These are phyloP conservation scores for Puya raimondii DNA, from an alignment of 176 grass and related monocot species.

Conservation along the genomic window DNA sequence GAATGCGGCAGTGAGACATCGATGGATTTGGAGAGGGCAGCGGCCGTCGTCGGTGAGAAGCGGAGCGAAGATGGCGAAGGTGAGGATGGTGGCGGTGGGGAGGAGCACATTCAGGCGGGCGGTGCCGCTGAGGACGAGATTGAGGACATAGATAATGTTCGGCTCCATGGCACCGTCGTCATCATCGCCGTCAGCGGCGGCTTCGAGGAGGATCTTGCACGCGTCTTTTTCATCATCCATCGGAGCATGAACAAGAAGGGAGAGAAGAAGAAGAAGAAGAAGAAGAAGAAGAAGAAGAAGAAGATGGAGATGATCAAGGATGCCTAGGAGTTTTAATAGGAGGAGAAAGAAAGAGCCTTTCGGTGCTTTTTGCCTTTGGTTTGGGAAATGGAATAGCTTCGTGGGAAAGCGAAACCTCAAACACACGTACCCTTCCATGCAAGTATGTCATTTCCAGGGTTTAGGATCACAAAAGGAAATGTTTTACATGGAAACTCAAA, in stretches of 20 bases:
- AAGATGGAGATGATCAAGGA: not conserved
- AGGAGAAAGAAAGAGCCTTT: slow-evolving; percentile 23
- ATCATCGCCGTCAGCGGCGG: slow-evolving; percentile 5
- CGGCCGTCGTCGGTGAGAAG: slow-evolving; percentile 72
- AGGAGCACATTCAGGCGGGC: slow-evolving; percentile 85
- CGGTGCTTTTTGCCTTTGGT: slow-evolving; percentile 7
- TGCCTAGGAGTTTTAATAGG: not conserved
- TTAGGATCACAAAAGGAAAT: too few species aligned
- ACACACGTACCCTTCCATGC: too few species aligned
- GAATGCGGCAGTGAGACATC: slow-evolving; percentile 35
- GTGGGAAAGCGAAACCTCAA: not conserved
- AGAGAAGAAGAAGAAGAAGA: not conserved
- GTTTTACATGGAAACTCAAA: too few species aligned
- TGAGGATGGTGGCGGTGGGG: slow-evolving; percentile 79
- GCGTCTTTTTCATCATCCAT: slow-evolving; percentile 44
- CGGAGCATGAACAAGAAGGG: not conserved
- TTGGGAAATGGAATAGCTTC: slow-evolving; percentile 40
- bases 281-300: not conserved
- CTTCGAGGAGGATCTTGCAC: slow-evolving; percentile 56
- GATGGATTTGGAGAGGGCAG: slow-evolving; percentile 33
- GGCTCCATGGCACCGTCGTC: slow-evolving; percentile 30
- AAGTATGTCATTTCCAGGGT: too few species aligned
- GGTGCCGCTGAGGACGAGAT: slow-evolving; percentile 72
- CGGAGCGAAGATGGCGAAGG: slow-evolving; percentile 79
- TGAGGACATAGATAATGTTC: slow-evolving; percentile 54